Conservation (phyloP, 768 basidiomycete genomes). For the Serendipita sp. region DNA sequence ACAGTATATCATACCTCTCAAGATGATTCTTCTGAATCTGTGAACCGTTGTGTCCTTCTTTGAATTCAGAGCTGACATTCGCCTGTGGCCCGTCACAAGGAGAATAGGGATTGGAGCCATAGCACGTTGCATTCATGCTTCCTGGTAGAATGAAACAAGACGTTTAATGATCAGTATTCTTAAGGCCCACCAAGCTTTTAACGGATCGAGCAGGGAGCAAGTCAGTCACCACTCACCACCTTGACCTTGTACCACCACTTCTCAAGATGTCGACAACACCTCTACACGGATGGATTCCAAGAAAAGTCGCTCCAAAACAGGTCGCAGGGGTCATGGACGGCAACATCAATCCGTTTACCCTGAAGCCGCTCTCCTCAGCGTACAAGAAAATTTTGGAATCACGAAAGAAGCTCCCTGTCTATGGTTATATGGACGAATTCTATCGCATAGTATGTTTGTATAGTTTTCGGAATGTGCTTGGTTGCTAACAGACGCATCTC, state of each 20-base stretch:
- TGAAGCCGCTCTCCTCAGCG: constrained; percentile 51
- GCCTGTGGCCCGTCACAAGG: too few species aligned
- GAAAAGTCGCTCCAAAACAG: constrained; percentile 49
- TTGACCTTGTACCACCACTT: not conserved
- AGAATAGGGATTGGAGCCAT: too few species aligned
- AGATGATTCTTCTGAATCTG: too few species aligned
- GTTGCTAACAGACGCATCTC: not conserved
- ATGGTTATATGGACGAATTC: constrained; percentile 84
- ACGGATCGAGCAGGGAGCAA: not conserved
- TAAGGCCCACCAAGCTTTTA: too few species aligned
- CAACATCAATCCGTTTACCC: constrained; percentile 80
- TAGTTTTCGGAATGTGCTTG: not conserved
- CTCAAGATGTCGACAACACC: constrained; percentile 26
- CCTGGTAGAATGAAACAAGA: too few species aligned
- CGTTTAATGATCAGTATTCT: too few species aligned
- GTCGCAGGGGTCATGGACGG: constrained; percentile 59
- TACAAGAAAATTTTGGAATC: constrained; percentile 77
- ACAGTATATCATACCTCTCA: too few species aligned
- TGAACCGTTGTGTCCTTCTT: too few species aligned
- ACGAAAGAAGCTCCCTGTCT: constrained; percentile 85
- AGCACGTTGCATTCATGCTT: too few species aligned
- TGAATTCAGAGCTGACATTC: too few species aligned
- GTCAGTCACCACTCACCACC: not conserved
- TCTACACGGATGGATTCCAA: constrained; percentile 56
- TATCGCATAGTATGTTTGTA: constrained; percentile 56